phyloP scores from a whole-genome alignment of 768 basidiomycete species.

The Paxillus ammoniavirescens region DNA sequence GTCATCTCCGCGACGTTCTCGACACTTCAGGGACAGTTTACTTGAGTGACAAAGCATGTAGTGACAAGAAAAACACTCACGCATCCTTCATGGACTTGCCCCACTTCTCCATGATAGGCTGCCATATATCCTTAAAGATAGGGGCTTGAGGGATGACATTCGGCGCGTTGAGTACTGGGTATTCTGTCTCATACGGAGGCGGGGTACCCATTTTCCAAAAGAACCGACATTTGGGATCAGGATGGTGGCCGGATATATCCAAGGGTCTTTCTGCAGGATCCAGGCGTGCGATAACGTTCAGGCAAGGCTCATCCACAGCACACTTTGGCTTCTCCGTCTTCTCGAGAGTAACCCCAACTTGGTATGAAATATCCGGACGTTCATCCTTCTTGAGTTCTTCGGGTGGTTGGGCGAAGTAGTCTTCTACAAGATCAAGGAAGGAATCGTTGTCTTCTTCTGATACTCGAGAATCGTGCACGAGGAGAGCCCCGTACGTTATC shows the following conservation, averaged over 20 bases:
- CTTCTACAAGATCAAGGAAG: conserved; percentile 89
- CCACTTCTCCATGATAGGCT: conserved; percentile 79
- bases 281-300: conserved; percentile 72
- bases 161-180: conserved; percentile 71
- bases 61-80: conserved; percentile 42
- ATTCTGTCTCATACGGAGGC: conserved; percentile 77
- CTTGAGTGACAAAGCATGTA: conserved; percentile 5
- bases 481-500: conserved; percentile 81
- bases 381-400: conserved; percentile 69
- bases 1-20: conserved; percentile 86
- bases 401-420: conserved; percentile 82
- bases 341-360: conserved; percentile 93
- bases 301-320: conserved; percentile 79
- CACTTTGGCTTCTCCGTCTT: conserved; percentile 93
- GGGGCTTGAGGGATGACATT: conserved; percentile 77
- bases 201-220: conserved; percentile 70
- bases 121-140: conserved; percentile 62
- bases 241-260: conserved; percentile 74
- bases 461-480: conserved; percentile 83
- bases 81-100: conserved; percentile 84
- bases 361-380: conserved; percentile 83
- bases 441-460: conserved; percentile 74
- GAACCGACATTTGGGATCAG: conserved; percentile 95
- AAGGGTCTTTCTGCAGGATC: conserved; percentile 81
- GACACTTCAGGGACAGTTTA: conserved; percentile 48